A percentile compares a stretch with the other conserved stretches of the same genome.
phyloP scores from a whole-genome alignment of 352 stramenopile species.

The Globisporangium spinosum region DNA sequence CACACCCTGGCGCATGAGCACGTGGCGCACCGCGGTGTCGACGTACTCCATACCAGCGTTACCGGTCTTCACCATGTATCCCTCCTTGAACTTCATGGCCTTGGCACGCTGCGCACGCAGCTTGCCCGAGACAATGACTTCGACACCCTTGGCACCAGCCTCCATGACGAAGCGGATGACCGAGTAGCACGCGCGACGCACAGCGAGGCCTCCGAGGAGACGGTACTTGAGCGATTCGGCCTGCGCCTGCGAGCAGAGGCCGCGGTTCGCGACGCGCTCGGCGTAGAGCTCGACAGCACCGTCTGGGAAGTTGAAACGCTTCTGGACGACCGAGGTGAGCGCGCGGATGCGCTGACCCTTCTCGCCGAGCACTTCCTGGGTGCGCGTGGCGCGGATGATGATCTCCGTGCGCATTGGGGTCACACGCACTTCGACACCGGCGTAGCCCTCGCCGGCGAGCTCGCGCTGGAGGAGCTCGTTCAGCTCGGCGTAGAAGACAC shows the following conservation, averaged over 20 bases:
- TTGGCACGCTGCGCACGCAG: conserved; percentile 99
- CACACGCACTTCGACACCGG: conserved; percentile 97
- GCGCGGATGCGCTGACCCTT: conserved; percentile 99
- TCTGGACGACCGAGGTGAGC: conserved; percentile 98
- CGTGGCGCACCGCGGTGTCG: conserved; percentile 97
- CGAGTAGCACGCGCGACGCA: conserved; percentile 98
- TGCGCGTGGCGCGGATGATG: conserved; percentile 99
- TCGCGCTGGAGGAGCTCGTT: conserved; percentile 98
- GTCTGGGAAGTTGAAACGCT: conserved; percentile 96
- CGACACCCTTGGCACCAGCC: conserved; percentile 97
- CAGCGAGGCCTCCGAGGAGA: conserved; percentile 96
- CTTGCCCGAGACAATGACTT: conserved; percentile 99
- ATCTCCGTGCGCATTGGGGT: conserved; percentile 99
- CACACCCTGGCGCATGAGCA: conserved; percentile 99
- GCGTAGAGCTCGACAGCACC: conserved; percentile 97
- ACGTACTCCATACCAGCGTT: conserved; percentile 98
- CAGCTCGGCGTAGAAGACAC: conserved; percentile 99
- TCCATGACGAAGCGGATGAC: conserved; percentile 99
- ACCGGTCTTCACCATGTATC: conserved; percentile 99
- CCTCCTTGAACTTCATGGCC: conserved; percentile 99
- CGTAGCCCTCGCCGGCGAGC: conserved; percentile 98
- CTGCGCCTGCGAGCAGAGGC: conserved; percentile 97
- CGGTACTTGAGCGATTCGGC: conserved; percentile 99
- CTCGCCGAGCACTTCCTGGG: conserved; percentile 98
- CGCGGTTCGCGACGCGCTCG: conserved; percentile 97